A percentile compares a stretch with the other conserved stretches of the same genome.
Evolutionary conservation across 768 basidiomycete genomes (phyloP).

Genomic region (Pleurotus sapidus): DNA sequence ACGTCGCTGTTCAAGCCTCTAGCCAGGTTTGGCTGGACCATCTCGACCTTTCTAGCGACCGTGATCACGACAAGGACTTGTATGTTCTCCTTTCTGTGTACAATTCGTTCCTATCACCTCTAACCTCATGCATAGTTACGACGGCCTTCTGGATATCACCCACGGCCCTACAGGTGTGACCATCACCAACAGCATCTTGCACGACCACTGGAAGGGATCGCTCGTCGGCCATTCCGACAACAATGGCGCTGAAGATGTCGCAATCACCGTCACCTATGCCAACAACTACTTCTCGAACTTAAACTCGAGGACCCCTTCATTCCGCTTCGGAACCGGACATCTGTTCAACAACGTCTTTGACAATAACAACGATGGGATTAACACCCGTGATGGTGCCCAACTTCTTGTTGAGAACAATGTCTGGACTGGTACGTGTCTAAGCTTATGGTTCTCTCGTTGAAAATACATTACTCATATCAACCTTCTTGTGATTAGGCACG

Average conservation of each 20-base stretch:
- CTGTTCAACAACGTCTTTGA: slow-evolving; percentile 45
- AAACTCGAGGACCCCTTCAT: slow-evolving; percentile 34
- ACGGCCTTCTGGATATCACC: slow-evolving; percentile 42
- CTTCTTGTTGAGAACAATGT: slow-evolving; percentile 47
- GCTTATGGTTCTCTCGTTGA: not conserved
- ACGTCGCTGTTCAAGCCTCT: slow-evolving; percentile 38
- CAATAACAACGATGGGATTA: slow-evolving; percentile 26
- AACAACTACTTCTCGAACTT: slow-evolving; percentile 3
- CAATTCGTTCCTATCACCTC: not conserved
- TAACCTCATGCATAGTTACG: slow-evolving; percentile 29
- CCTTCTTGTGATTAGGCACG: slow-evolving; percentile 16
- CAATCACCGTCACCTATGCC: slow-evolving; percentile 21
- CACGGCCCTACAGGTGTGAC: slow-evolving; percentile 41
- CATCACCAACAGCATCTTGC: slow-evolving; percentile 38
- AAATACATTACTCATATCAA: not conserved
- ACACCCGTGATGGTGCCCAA: slow-evolving; percentile 23
- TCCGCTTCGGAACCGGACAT: slow-evolving; percentile 45
- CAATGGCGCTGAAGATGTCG: slow-evolving; percentile 31
- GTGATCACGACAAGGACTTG: slow-evolving; percentile 42
- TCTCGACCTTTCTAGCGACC: slow-evolving; percentile 40
- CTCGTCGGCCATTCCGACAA: slow-evolving; percentile 43
- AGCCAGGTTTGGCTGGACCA: slow-evolving; percentile 45
- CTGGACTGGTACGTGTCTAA: slow-evolving; percentile 28
- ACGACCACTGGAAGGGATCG: slow-evolving; percentile 44
- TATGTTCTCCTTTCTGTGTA: slow-evolving; percentile 10